Conservation (phyloP, 2,329 filamentous ascomycete species). For the Colletotrichum sp. region DNA sequence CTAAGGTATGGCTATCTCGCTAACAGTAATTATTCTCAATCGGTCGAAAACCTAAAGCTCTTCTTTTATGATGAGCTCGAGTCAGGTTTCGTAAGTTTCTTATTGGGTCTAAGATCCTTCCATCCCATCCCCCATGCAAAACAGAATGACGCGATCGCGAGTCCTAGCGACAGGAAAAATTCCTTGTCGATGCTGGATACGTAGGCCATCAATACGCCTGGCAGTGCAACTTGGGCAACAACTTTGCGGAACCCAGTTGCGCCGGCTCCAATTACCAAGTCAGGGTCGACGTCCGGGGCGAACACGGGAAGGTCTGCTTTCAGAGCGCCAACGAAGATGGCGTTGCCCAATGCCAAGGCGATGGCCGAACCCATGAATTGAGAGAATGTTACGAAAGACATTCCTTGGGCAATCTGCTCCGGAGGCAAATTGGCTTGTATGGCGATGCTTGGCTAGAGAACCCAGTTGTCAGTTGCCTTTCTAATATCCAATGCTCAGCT, state of each 20-base stretch:
- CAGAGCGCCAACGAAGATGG: conserved; percentile 25
- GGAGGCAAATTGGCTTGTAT: conserved; percentile 27
- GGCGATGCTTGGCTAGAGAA: conserved; percentile 27
- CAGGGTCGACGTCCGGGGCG: conserved; percentile 25
- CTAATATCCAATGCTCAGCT: background rate
- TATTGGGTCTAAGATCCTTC: conserved; percentile 46
- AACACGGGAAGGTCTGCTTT: background rate
- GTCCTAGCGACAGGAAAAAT: conserved; percentile 34
- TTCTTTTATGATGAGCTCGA: background rate
- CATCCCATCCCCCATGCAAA: conserved; percentile 50
- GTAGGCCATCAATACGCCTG: conserved; percentile 44
- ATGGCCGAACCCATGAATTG: conserved; percentile 29
- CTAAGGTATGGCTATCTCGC: background rate
- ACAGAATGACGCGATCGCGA: conserved; percentile 35
- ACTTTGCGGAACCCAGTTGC: conserved; percentile 41
- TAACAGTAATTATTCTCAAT: background rate
- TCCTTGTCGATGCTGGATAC: conserved; percentile 34
- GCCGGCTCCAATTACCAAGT: conserved; percentile 43
- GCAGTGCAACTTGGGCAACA: conserved; percentile 33
- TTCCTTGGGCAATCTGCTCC: conserved; percentile 27
- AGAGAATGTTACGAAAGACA: conserved; percentile 28
- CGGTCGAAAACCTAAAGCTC: background rate
- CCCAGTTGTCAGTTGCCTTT: background rate
- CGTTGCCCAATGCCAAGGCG: conserved; percentile 27
- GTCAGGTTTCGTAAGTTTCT: conserved; percentile 9